phyloP scores from a whole-genome alignment of 1,139 yeast species.

The Meyerozyma sp. region DNA sequence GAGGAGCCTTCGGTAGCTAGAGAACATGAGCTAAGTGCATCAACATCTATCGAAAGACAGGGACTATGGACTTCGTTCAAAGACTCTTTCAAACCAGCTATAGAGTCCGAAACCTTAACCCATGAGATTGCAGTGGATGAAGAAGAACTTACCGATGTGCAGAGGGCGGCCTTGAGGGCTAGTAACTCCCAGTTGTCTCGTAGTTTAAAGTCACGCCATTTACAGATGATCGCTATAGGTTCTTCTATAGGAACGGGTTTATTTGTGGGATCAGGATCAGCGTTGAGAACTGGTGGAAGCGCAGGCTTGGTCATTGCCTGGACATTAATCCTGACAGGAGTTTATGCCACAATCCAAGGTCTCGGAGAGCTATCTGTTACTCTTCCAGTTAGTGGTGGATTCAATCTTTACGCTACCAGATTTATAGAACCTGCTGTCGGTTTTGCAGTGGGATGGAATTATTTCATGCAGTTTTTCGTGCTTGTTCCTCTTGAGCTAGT shows the following conservation, averaged over 20 bases:
- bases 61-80: slow-evolving; percentile 22
- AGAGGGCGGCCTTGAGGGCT: slow-evolving; percentile 30
- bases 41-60: slow-evolving; percentile 2
- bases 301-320: slow-evolving; percentile 55
- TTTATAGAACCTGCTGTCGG: slow-evolving; percentile 38
- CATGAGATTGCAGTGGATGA: slow-evolving; percentile 12
- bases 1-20: background rate
- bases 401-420: slow-evolving; percentile 34
- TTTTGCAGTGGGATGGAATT: slow-evolving; percentile 42
- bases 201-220: slow-evolving; percentile 29
- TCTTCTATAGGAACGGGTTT: slow-evolving; percentile 78
- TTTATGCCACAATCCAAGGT: slow-evolving; percentile 32
- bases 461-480: slow-evolving; percentile 29
- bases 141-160: slow-evolving; percentile 26
- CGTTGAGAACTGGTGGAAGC: slow-evolving; percentile 57
- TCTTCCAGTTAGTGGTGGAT: slow-evolving; percentile 37
- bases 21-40: slow-evolving; percentile 2
- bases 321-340: slow-evolving; percentile 15
- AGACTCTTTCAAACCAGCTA: slow-evolving; percentile 34
- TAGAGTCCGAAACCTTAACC: slow-evolving; percentile 16
- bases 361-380: slow-evolving; percentile 35
- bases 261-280: slow-evolving; percentile 62
- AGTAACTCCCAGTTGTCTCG: slow-evolving; percentile 37
- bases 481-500: slow-evolving; percentile 28
- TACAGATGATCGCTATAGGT: slow-evolving; percentile 73